Evolutionary conservation across 2,329 filamentous ascomycete species (phyloP).

Genomic region (Tolypocladium album): DNA sequence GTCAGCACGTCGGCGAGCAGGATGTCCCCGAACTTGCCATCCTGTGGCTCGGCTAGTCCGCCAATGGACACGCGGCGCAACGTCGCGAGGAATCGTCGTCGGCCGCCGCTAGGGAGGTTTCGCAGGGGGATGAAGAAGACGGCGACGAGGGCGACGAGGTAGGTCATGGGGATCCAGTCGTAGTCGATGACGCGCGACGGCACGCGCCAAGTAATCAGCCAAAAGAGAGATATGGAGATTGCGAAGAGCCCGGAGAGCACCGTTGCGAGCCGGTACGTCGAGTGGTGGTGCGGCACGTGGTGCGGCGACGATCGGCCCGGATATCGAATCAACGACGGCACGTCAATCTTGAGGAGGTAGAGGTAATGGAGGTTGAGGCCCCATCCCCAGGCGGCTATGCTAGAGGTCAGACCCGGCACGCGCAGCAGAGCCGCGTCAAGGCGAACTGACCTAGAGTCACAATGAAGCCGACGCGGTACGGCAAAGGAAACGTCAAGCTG

Average conservation of each 20-base stretch:
- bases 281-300: slow-evolving; percentile 65
- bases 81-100: slow-evolving; percentile 63
- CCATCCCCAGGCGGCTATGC: slow-evolving; percentile 85
- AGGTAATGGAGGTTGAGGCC: slow-evolving; percentile 85
- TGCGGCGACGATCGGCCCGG: slow-evolving; percentile 60
- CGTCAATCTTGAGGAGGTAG: slow-evolving; percentile 69
- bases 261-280: slow-evolving; percentile 76
- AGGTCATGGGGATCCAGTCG: slow-evolving; percentile 78
- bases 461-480: slow-evolving; percentile 80
- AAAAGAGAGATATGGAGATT: slow-evolving; percentile 70
- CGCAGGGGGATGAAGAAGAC: slow-evolving; percentile 66
- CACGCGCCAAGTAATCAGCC: slow-evolving; percentile 64
- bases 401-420: background rate
- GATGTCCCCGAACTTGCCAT: slow-evolving; percentile 92
- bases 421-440: background rate
- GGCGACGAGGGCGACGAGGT: slow-evolving; percentile 61
- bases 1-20: slow-evolving; percentile 89
- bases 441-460: slow-evolving; percentile 61
- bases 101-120: slow-evolving; percentile 56
- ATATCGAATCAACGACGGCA: slow-evolving; percentile 78
- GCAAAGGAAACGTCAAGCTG: slow-evolving; percentile 76
- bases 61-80: slow-evolving; percentile 73
- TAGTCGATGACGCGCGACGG: slow-evolving; percentile 61
- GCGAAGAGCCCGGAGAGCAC: slow-evolving; percentile 62
- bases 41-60: slow-evolving; percentile 72